These are phyloP conservation scores for Brettanomyces sp. DNA, from an alignment of 805 yeast species.

Conservation along the genomic window DNA sequence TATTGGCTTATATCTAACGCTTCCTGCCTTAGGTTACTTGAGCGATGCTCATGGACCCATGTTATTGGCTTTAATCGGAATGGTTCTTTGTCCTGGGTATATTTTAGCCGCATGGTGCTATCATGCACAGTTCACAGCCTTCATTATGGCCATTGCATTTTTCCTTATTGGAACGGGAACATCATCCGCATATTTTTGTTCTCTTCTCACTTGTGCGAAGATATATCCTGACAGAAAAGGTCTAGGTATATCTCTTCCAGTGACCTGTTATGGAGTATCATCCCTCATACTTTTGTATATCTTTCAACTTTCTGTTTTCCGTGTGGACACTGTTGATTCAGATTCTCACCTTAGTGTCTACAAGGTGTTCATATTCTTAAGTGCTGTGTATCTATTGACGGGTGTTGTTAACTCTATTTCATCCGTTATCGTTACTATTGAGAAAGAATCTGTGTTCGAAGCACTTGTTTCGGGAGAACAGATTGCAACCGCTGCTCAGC, in stretches of 20 bases:
- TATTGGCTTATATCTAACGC: constrained; percentile 74
- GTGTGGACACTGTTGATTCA: constrained; percentile 9
- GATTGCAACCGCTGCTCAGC: constrained; percentile 2
- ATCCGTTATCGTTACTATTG: constrained; percentile 54
- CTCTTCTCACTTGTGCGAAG: constrained; percentile 73
- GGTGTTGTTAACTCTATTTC: constrained; percentile 57
- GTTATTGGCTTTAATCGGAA: constrained; percentile 50
- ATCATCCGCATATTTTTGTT: constrained; percentile 60
- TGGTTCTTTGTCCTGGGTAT: constrained; percentile 64
- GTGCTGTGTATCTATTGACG: constrained; percentile 42
- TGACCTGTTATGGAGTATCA: constrained; percentile 78
- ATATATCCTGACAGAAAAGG: constrained; percentile 72
- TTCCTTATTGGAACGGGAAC: constrained; percentile 62
- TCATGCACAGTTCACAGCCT: constrained; percentile 19
- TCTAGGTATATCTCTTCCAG: constrained; percentile 79
- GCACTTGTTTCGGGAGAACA: constrained; percentile 15
- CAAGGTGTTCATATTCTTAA: constrained; percentile 44
- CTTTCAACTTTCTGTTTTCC: constrained; percentile 35
- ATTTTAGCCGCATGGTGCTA: constrained; percentile 34
- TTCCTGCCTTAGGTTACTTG: constrained; percentile 73
- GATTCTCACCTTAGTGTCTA: constrained; percentile 32
- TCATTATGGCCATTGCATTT: constrained; percentile 40
- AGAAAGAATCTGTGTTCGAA: constrained; percentile 35
- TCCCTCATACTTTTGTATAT: constrained; percentile 63
- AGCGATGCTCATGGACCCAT: constrained; percentile 86